phyloP scores from a whole-genome alignment of 371 early-diverging fungal genomes.

The Thermomucor indicae-seudaticae region DNA sequence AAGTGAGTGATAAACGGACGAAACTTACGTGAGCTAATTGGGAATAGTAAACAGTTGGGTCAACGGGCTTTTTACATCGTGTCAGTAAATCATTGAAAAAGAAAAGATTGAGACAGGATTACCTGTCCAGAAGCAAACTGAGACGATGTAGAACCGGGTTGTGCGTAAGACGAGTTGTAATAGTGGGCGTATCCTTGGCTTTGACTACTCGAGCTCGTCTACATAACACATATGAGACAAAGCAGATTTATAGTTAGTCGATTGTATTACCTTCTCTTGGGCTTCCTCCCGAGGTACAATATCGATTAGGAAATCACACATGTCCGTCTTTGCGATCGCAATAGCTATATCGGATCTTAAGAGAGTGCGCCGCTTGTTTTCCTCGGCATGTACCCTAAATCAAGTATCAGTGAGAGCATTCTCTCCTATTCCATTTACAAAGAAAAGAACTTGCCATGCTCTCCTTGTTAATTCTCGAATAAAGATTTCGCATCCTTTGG shows the following conservation, averaged over 20 bases:
- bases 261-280: conserved; percentile 10
- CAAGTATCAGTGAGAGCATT: too few relatives aligned
- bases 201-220: not conserved
- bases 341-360: conserved; percentile 95
- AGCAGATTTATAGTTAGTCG: not conserved
- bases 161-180: too few relatives aligned
- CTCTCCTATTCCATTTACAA: not conserved
- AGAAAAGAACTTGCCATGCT: conserved; percentile 65
- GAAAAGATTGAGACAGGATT: too few relatives aligned
- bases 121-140: too few relatives aligned
- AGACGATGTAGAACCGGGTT: too few relatives aligned
- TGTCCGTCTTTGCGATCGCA: conserved; percentile 92
- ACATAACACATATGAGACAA: too few relatives aligned
- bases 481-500: conserved; percentile 97
- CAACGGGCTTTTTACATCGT: not conserved
- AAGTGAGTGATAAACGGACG: not conserved
- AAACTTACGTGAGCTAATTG: conserved; percentile 15
- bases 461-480: conserved; percentile 94
- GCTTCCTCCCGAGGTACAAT: conserved; percentile 94
- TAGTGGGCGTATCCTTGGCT: too few relatives aligned
- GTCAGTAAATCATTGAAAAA: too few relatives aligned
- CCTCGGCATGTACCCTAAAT: conserved; percentile 97
- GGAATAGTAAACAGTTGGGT: conserved; percentile 18
- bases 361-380: conserved; percentile 97
- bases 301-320: conserved; percentile 99